Conservation (phyloP, 441 rosid genomes). For the Macaranga tanarius region DNA sequence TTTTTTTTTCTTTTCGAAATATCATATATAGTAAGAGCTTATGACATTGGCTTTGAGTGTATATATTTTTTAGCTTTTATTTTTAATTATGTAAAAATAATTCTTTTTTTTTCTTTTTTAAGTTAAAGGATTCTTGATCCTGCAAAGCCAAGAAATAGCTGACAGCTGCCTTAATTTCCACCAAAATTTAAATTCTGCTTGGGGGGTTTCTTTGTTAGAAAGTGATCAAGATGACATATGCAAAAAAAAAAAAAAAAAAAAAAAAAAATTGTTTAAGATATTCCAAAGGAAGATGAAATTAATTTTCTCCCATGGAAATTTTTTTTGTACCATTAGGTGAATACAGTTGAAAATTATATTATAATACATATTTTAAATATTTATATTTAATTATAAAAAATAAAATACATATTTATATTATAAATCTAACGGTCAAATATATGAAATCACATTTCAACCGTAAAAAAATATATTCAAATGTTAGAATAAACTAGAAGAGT, state of each 20-base stretch:
- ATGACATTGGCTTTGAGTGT: too few species aligned
- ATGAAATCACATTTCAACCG: not conserved
- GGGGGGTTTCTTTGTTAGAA: not conserved
- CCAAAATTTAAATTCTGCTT: not conserved
- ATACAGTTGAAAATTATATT: too few species aligned
- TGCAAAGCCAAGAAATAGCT: constrained; percentile 7
- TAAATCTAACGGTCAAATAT: too few species aligned
- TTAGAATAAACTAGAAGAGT: too few species aligned
- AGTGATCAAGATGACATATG: constrained; percentile 1
- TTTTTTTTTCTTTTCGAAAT: not conserved
- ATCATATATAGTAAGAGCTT: not conserved
- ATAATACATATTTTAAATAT: too few species aligned
- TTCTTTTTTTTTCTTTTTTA: not conserved
- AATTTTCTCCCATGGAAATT: too few species aligned
- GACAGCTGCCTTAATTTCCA: not conserved
- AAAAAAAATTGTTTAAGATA: not conserved
- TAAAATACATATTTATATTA: too few species aligned
- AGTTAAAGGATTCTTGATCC: constrained; percentile 7
- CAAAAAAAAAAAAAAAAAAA: not conserved
- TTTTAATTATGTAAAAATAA: too few species aligned
- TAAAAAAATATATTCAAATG: not conserved
- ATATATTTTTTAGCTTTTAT: not conserved
- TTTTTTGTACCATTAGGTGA: too few species aligned
- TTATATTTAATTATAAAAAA: too few species aligned
- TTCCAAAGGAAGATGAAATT: too few species aligned